These are phyloP conservation scores for Neostapfia colusana DNA, from an alignment of 176 grass and related monocot species.

Conservation along the genomic window DNA sequence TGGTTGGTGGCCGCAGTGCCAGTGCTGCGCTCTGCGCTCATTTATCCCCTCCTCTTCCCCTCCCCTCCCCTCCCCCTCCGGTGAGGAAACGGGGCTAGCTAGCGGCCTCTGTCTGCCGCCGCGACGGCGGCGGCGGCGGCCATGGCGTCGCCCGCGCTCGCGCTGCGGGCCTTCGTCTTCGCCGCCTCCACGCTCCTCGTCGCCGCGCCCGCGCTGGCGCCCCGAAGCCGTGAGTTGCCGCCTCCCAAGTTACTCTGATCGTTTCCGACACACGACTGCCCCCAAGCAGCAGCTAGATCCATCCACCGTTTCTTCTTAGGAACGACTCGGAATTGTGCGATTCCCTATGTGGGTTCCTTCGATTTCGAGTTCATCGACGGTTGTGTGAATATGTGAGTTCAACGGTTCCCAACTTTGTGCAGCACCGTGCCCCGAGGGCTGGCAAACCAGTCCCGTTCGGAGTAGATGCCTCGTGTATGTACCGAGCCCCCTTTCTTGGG, in stretches of 20 bases:
- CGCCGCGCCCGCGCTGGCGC: not conserved
- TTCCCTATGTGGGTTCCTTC: not conserved
- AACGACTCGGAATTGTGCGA: too few relatives aligned
- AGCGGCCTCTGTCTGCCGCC: not conserved
- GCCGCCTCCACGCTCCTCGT: not conserved
- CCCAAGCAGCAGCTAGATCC: too few relatives aligned
- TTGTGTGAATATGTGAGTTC: not conserved
- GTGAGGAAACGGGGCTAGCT: not conserved
- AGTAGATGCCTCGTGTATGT: conserved; percentile 68
- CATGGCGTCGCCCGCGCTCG: conserved; percentile 4
- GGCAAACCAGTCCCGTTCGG: conserved; percentile 50
- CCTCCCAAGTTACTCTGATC: too few relatives aligned
- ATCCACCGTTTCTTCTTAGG: too few relatives aligned
- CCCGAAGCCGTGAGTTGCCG: conserved; percentile 4
- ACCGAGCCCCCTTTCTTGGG: conserved; percentile 60
- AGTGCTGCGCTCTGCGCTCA: not conserved
- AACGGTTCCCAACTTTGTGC: not conserved
- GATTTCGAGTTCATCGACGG: not conserved
- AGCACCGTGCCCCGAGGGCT: conserved; percentile 66
- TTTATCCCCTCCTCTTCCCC: conserved; percentile 6
- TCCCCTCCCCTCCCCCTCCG: not conserved
- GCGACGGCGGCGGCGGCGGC: not conserved
- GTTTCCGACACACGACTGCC: too few relatives aligned
- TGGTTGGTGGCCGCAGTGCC: too few relatives aligned
- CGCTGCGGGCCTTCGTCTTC: not conserved